Base-by-base conservation (phyloP, 306 rosid species). In the Lathyrus aphaca region DNA sequence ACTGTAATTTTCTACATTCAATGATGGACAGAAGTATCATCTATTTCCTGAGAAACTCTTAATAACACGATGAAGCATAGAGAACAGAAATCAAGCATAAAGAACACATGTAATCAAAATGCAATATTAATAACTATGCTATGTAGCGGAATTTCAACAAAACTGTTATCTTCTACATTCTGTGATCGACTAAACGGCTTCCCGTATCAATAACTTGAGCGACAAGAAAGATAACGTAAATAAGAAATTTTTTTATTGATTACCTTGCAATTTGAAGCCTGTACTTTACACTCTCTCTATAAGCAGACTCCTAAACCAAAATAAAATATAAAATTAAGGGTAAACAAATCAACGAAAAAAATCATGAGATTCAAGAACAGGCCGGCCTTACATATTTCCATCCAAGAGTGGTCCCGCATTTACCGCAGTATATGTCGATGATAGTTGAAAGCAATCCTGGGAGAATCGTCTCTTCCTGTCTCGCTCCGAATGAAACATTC, bases 401-500 rank as follows among this genome's bases (percentile, higher is more conserved):
- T 30, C 97, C 97, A 71, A 91, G 82, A 61, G 76, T 66, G 43
- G 97, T 84, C 14, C 96, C 88, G 67, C 97, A 91, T 1, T 80
- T 49, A 48, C 84, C 84, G 43, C 97, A 87, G 59, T 82, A 85
- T 32, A 91, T 77, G 88, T 89, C 97, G 4, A 81, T 87, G 13
- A 85, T 89, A 64, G 89, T 86, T 78, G 35, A 29, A 29, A 85
- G 89, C 73, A 82, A 2, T 71, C 97, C 97, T 0, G 96, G 85
- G 16, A 82, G 77, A 96, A 91, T 83, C 75, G 79, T 46, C 70
- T 91, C 74, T 13, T 88, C 86, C 79, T 82, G 89, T 83, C 70
- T 74, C 77, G 84, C 87, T 16, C 91, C 96, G 23, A 64, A 54
- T 0, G 85, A 73, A 85, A 84, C 83, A 76, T 89, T 91, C 43